These are phyloP conservation scores for Aspergillus udagawae DNA, from an alignment of 2,329 filamentous ascomycete genomes.

Conservation along the genomic window DNA sequence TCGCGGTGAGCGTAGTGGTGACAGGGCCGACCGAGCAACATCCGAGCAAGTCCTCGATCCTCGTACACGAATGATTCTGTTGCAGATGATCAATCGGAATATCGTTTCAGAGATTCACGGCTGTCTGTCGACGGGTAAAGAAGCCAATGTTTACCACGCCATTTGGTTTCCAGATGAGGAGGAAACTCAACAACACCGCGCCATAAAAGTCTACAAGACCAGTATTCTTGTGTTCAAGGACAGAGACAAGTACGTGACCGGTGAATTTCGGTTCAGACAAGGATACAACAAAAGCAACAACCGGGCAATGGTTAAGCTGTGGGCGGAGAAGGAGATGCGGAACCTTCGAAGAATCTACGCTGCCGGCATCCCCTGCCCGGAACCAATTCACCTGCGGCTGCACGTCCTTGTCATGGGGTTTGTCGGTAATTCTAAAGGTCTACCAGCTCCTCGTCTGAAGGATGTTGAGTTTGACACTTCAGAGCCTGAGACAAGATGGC, in stretches of 20 bases:
- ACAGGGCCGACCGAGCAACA: constrained; percentile 90
- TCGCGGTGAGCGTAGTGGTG: constrained; percentile 47
- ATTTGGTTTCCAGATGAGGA: constrained; percentile 57
- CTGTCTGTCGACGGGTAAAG: constrained; percentile 92
- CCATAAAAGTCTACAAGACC: constrained; percentile 99
- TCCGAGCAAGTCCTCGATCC: constrained; percentile 93
- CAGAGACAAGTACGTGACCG: constrained; percentile 89
- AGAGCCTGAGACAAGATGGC: constrained; percentile 69
- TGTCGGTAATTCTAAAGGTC: constrained; percentile 79
- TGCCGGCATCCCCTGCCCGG: constrained; percentile 83
- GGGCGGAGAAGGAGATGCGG: constrained; percentile 98
- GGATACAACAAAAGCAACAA: constrained; percentile 94
- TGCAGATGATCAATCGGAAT: constrained; percentile 93
- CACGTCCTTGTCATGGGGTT: constrained; percentile 96
- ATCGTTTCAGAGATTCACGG: constrained; percentile 89
- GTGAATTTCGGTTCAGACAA: constrained; percentile 85
- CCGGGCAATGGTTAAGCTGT: constrained; percentile 94
- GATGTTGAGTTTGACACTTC: constrained; percentile 73
- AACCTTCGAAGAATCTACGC: constrained; percentile 81
- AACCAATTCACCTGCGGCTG: constrained; percentile 83
- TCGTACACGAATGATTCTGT: constrained; percentile 87
- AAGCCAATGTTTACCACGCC: constrained; percentile 96
- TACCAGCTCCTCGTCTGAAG: constrained; percentile 81
- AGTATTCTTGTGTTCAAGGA: constrained; percentile 98
- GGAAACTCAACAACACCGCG: constrained; percentile 61